These are phyloP conservation scores for Tuber brumale DNA, from an alignment of 495 filamentous ascomycete species.

Conservation along the genomic window DNA sequence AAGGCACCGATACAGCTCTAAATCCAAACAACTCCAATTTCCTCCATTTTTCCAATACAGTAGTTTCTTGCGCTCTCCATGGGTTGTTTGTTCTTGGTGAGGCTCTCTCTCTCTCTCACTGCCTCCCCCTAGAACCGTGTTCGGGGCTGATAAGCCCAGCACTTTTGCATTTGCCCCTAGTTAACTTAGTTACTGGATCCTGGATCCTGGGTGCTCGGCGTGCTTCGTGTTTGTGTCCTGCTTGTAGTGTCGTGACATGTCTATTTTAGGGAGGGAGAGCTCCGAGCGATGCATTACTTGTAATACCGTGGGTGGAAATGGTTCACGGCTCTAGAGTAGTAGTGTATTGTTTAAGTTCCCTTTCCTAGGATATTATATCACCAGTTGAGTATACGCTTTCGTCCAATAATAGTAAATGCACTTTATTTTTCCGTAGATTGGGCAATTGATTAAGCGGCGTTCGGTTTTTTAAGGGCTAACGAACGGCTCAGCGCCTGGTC, in stretches of 20 bases:
- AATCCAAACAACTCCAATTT: neutral
- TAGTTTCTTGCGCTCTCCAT: neutral
- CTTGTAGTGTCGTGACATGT: neutral
- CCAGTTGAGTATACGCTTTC: neutral
- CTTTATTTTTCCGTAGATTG: neutral
- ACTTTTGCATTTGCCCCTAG: neutral
- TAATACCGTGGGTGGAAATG: neutral
- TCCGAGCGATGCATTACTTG: neutral
- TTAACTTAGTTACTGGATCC: too few relatives aligned
- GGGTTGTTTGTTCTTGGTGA: neutral
- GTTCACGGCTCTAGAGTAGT: neutral
- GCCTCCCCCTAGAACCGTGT: neutral
- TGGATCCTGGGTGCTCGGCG: neutral
- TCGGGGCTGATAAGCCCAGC: too few relatives aligned
- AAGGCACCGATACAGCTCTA: neutral
- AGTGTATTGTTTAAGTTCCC: too few relatives aligned
- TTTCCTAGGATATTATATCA: neutral
- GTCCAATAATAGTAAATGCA: neutral
- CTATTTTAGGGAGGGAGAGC: too few relatives aligned
- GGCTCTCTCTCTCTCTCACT: neutral
- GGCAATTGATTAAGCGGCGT: neutral
- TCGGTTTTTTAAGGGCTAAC: too few relatives aligned
- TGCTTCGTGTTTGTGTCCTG: neutral
- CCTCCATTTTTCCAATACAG: neutral
- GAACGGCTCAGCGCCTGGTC: too few relatives aligned